These are phyloP conservation scores for Dentipellis sp. DNA, from an alignment of 768 basidiomycete species.

Conservation along the genomic window DNA sequence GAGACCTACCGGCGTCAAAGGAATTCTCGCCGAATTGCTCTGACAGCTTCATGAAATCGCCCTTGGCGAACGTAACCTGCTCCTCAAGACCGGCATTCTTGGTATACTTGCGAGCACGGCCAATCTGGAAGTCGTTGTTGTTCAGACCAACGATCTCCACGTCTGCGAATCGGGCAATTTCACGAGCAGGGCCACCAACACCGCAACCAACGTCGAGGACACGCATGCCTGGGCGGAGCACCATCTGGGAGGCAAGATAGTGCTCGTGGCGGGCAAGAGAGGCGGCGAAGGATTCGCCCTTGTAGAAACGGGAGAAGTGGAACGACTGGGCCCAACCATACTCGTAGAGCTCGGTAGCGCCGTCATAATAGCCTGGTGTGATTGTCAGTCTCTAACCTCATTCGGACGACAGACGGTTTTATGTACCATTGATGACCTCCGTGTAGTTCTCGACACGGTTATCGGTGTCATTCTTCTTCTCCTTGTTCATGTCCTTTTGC, in stretches of 20 bases:
- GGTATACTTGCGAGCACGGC: conserved; percentile 80
- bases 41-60: conserved; percentile 92
- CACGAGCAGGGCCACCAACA: conserved; percentile 93
- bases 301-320: conserved; percentile 97
- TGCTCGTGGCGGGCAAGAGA: conserved; percentile 93
- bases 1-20: conserved; percentile 81
- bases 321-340: conserved; percentile 89
- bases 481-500: conserved; percentile 72
- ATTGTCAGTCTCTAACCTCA: no score
- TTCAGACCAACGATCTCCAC: conserved; percentile 79
- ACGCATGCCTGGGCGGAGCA: conserved; percentile 80
- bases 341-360: conserved; percentile 91
- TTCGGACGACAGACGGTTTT: not conserved
- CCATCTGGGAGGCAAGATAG: conserved; percentile 86
- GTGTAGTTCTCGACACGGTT: conserved; percentile 77
- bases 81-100: conserved; percentile 62
- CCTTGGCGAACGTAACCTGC: conserved; percentile 78
- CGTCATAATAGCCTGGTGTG: conserved; percentile 84
- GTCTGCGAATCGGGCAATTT: conserved; percentile 89
- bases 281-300: conserved; percentile 70
- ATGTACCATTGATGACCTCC: conserved; percentile 86
- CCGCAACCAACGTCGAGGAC: conserved; percentile 99
- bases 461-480: conserved; percentile 54
- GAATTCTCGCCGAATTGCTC: conserved; percentile 89
- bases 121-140: conserved; percentile 94